Conservation (phyloP, 441 rosid species). For the Populus hybrid region DNA sequence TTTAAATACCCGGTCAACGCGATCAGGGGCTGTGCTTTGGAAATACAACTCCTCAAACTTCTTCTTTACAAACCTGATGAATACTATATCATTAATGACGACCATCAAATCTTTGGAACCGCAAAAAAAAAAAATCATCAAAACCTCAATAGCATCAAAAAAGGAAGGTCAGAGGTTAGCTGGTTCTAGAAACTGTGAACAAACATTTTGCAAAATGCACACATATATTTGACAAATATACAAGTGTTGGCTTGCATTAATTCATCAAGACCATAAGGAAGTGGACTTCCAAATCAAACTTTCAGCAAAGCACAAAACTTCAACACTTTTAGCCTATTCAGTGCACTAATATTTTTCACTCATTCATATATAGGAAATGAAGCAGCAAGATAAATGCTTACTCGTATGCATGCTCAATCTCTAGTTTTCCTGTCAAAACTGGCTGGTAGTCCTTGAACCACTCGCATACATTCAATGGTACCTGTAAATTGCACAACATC, state of each 20-base stretch:
- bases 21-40: constrained; percentile 78
- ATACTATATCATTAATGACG: background rate
- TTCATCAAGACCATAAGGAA: background rate
- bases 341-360: no score
- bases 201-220: background rate
- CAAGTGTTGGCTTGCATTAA: background rate
- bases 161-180: background rate
- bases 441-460: constrained; percentile 97
- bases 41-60: constrained; percentile 92
- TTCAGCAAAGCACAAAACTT: background rate
- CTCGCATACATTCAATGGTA: constrained; percentile 74
- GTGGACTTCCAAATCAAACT: background rate
- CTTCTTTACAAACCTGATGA: constrained; percentile 80
- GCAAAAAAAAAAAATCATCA: background rate
- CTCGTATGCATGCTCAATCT: constrained; percentile 92
- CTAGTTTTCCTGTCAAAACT: constrained; percentile 79
- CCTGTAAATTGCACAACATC: constrained; percentile 36
- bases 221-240: background rate
- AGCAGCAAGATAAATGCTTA: constrained; percentile 33
- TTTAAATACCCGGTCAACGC: constrained; percentile 88
- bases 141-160: background rate
- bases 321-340: background rate
- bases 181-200: background rate
- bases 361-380: background rate
- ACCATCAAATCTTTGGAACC: background rate